Percentiles rank a stretch among this genome's conserved stretches.
phyloP scores from a whole-genome alignment of 2,329 filamentous ascomycete genomes.

The Cladosporium sp. region DNA sequence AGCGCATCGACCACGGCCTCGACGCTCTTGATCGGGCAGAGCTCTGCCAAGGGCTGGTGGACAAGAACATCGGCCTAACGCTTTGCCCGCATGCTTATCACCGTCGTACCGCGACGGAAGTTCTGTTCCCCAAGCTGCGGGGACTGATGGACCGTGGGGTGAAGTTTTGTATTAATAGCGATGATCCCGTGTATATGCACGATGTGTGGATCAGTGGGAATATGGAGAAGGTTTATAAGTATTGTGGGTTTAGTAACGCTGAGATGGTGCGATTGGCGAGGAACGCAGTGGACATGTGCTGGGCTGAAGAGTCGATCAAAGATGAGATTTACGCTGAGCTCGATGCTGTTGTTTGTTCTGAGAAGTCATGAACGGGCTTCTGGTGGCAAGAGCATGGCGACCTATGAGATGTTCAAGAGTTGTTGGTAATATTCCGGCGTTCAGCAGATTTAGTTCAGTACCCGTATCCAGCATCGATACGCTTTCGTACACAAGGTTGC shows the following conservation, averaged over 20 bases:
- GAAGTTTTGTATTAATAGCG: conserved; percentile 1
- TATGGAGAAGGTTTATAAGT: conserved; percentile 7
- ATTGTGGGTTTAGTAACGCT: not conserved
- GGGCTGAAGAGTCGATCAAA: not conserved
- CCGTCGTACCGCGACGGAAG: not conserved
- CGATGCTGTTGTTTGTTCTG: not conserved
- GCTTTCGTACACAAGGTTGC: too few relatives aligned
- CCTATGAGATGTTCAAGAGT: too few relatives aligned
- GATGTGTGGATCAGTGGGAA: conserved; percentile 8
- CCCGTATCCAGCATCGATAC: too few relatives aligned
- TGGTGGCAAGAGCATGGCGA: too few relatives aligned
- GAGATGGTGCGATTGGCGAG: conserved; percentile 2
- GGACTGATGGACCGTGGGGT: not conserved
- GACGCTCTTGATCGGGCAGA: not conserved
- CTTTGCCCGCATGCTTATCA: conserved; percentile 7
- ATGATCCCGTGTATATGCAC: conserved; percentile 9
- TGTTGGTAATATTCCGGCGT: too few relatives aligned
- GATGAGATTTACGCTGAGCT: not conserved
- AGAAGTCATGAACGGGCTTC: not conserved
- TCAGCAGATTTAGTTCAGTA: too few relatives aligned
- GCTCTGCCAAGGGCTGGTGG: not conserved
- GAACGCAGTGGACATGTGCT: conserved; percentile 4
- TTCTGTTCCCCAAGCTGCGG: conserved; percentile 5
- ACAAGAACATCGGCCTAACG: not conserved
- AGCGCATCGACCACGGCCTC: conserved; percentile 2